These are phyloP conservation scores for Tubosaeta brunneosetosa DNA, from an alignment of 768 basidiomycete genomes.

Conservation along the genomic window DNA sequence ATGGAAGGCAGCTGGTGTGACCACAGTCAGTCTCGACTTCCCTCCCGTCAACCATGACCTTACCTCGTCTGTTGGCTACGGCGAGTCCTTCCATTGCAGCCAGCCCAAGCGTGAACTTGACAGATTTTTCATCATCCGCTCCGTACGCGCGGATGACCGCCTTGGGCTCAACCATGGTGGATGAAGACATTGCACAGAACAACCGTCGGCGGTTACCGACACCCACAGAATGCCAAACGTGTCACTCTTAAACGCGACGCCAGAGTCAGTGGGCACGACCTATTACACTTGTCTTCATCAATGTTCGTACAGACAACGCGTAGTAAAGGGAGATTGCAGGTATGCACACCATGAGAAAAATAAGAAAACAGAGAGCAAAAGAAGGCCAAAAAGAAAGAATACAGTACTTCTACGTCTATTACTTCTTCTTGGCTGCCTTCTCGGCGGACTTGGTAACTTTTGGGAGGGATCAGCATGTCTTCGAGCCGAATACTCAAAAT, in stretches of 20 bases:
- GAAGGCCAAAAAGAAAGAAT: constrained; percentile 46
- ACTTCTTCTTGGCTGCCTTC: constrained; percentile 96
- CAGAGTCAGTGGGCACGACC: constrained; percentile 15
- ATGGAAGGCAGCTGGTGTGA: constrained; percentile 45
- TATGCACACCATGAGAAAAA: constrained; percentile 28
- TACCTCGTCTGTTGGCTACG: constrained; percentile 59
- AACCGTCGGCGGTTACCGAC: too few species aligned
- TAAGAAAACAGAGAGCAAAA: constrained; percentile 37
- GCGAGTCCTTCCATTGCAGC: constrained; percentile 64
- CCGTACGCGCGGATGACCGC: constrained; percentile 53
- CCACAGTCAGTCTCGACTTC: background rate
- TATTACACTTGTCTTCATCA: constrained; percentile 35
- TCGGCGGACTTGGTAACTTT: constrained; percentile 91
- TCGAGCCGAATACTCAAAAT: constrained; percentile 14
- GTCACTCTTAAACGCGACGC: background rate
- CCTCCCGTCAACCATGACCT: constrained; percentile 3
- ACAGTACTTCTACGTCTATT: constrained; percentile 72
- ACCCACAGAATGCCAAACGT: too few species aligned
- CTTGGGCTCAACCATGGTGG: constrained; percentile 37
- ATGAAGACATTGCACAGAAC: background rate
- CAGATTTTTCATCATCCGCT: constrained; percentile 50
- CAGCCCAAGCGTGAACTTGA: constrained; percentile 63
- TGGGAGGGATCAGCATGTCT: constrained; percentile 12
- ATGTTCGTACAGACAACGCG: constrained; percentile 47
- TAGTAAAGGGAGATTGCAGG: constrained; percentile 31